A percentile compares a stretch with the other conserved stretches of the same genome.
Evolutionary conservation across 75 land plant genomes (phyloP).

Genomic region (Pinus tabuliformis): DNA sequence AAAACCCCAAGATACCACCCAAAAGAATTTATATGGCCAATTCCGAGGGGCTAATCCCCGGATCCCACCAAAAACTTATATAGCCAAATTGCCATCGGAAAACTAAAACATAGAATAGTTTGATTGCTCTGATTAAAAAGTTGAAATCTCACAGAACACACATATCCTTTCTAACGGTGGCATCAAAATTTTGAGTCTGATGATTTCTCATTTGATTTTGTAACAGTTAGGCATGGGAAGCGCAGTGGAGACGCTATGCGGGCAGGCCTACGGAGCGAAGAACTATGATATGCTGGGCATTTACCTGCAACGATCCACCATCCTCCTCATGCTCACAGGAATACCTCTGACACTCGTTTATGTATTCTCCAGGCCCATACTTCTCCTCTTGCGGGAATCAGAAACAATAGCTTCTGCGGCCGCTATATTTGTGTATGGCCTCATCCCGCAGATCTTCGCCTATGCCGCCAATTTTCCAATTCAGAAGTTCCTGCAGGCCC

Average conservation of each 20-base stretch:
- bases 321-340: constrained; percentile 27
- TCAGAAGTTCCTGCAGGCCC: constrained; percentile 63
- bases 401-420: constrained; percentile 30
- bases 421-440: constrained; percentile 43
- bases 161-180: too few species aligned
- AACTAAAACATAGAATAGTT: too few species aligned
- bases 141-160: too few species aligned
- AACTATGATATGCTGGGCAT: constrained; percentile 48
- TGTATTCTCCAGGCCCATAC: constrained; percentile 29
- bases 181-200: too few species aligned
- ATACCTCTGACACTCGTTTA: constrained; percentile 41
- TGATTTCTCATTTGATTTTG: neutral
- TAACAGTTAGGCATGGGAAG: constrained; percentile 71
- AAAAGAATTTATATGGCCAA: too few species aligned
- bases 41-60: too few species aligned
- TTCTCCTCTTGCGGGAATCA: constrained; percentile 36
- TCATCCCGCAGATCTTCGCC: constrained; percentile 63
- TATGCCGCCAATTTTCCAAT: constrained; percentile 51
- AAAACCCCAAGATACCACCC: too few species aligned
- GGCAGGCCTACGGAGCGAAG: constrained; percentile 64
- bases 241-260: constrained; percentile 69
- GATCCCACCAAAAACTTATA: too few species aligned
- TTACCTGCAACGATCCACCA: constrained; percentile 45
- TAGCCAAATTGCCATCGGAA: too few species aligned
- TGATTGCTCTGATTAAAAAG: too few species aligned